phyloP scores from a whole-genome alignment of 305 asterid species.

The Salvia sclarea region DNA sequence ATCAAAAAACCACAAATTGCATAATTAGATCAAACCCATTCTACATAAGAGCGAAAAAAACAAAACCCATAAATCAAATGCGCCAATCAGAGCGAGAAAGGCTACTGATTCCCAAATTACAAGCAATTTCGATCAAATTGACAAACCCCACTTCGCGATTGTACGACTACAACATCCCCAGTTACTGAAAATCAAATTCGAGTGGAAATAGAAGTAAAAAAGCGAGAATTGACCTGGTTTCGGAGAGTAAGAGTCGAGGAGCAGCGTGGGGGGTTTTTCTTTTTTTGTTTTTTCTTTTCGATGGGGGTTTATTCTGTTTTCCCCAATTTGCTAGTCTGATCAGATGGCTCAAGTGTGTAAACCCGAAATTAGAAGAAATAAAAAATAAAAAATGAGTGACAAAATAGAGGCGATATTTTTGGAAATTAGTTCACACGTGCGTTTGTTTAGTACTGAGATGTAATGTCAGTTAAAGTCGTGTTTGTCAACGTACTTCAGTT shows the following conservation, averaged over 20 bases:
- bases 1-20: conserved; percentile 11
- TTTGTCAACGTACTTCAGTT: conserved; percentile 8
- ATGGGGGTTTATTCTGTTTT: conserved; percentile 13
- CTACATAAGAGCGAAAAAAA: background rate
- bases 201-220: conserved; percentile 18
- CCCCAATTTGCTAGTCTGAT: conserved; percentile 30
- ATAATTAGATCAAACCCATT: conserved; percentile 19
- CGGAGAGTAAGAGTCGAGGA: conserved; percentile 30
- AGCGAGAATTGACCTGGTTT: conserved; percentile 48
- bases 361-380: background rate
- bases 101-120: conserved; percentile 1
- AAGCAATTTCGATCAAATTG: conserved; percentile 23
- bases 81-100: background rate
- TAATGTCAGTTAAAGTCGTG: conserved; percentile 16
- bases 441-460: conserved; percentile 1
- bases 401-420: conserved; percentile 26
- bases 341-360: conserved; percentile 3
- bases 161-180: conserved; percentile 8
- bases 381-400: background rate
- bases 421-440: conserved; percentile 35
- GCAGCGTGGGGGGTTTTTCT: conserved; percentile 14
- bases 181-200: conserved; percentile 26
- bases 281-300: background rate
- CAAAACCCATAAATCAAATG: conserved; percentile 23
- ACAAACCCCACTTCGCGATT: conserved; percentile 29